Evolutionary conservation across 2,329 filamentous ascomycete genomes (phyloP).

Genomic region (Apiospora pterosperma): DNA sequence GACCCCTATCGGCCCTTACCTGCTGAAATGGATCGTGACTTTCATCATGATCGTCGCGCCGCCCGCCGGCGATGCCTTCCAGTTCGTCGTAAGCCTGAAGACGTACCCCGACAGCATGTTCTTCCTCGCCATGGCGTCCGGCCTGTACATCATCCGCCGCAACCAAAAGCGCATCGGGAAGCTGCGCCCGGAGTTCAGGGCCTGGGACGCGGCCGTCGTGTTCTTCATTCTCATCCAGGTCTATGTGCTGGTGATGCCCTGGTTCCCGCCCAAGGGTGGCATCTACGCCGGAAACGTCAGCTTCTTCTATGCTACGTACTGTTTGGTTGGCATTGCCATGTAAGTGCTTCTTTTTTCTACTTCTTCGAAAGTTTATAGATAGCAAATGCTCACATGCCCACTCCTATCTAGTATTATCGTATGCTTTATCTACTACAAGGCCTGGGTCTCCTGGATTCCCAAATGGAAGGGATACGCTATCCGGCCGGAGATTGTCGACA

Average conservation of each 20-base stretch:
- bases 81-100: slow-evolving; percentile 58
- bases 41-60: slow-evolving; percentile 57
- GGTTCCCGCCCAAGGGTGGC: slow-evolving; percentile 64
- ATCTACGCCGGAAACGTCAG: slow-evolving; percentile 60
- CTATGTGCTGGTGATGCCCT: slow-evolving; percentile 66
- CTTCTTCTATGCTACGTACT: slow-evolving; percentile 73
- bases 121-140: slow-evolving; percentile 50
- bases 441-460: slow-evolving; percentile 57
- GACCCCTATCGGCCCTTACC: slow-evolving; percentile 57
- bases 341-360: slow-evolving; percentile 37
- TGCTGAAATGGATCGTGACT: slow-evolving; percentile 53
- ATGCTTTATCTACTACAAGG: slow-evolving; percentile 55
- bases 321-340: slow-evolving; percentile 61
- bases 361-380: background rate
- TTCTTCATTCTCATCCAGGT: slow-evolving; percentile 59
- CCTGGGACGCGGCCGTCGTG: slow-evolving; percentile 55
- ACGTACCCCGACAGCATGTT: slow-evolving; percentile 60
- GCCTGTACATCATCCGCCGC: slow-evolving; percentile 53
- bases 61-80: slow-evolving; percentile 62
- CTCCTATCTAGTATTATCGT: slow-evolving; percentile 38
- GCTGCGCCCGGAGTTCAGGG: slow-evolving; percentile 47
- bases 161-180: slow-evolving; percentile 44
- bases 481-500: slow-evolving; percentile 49
- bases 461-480: slow-evolving; percentile 50
- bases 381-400: background rate